Evolutionary conservation across 2,329 filamentous ascomycete species (phyloP).

Genomic region (Colletotrichum orbiculare): DNA sequence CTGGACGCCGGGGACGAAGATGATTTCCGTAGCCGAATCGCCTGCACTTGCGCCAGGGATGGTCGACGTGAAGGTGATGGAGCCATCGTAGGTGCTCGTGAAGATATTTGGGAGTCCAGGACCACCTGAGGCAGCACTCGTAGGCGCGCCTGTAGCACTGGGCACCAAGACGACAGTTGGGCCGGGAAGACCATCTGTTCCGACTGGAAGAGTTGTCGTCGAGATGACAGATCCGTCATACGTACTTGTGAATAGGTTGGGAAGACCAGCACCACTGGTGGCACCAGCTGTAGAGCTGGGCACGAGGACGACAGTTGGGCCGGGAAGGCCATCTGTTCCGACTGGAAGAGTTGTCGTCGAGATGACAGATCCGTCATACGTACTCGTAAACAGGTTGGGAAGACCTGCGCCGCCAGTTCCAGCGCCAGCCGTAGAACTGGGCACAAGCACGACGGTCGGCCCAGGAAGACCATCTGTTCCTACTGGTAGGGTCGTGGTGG

Average conservation of each 20-base stretch:
- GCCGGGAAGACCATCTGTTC: background rate
- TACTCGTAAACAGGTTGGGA: background rate
- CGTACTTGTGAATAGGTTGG: constrained; percentile 8
- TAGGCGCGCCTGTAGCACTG: background rate
- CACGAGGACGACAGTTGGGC: constrained; percentile 3
- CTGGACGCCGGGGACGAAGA: background rate
- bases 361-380: constrained; percentile 11
- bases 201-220: background rate
- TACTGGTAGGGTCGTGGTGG: background rate
- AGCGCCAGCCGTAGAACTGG: constrained; percentile 3
- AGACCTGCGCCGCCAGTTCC: background rate
- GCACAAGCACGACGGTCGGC: background rate
- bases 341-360: background rate
- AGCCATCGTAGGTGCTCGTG: constrained; percentile 1
- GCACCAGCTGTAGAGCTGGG: constrained; percentile 4
- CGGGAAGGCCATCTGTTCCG: constrained; percentile 3
- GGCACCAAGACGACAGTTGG: constrained; percentile 10
- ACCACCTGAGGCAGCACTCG: no score
- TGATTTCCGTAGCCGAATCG: background rate
- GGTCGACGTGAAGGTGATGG: background rate
- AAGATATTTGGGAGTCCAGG: background rate
- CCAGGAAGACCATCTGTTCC: background rate
- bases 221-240: constrained; percentile 17
- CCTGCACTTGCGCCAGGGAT: background rate
- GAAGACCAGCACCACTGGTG: background rate